These are phyloP conservation scores for Malassezia psittaci DNA, from an alignment of 1,284 basidiomycete species.

Conservation along the genomic window DNA sequence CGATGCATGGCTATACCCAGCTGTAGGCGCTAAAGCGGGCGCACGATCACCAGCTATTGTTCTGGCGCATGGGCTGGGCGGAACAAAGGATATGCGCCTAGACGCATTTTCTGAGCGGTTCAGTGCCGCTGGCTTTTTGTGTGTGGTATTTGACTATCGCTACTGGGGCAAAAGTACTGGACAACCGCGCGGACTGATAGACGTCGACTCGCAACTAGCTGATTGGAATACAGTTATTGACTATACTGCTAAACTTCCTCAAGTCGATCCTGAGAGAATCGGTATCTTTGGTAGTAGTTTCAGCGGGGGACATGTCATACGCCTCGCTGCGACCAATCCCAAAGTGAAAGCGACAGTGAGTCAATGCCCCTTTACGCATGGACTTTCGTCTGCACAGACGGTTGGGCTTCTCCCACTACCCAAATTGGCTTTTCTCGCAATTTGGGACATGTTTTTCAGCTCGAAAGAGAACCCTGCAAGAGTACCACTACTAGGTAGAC, in stretches of 20 bases:
- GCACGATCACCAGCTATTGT: constrained; percentile 20
- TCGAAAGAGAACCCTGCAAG: constrained; percentile 16
- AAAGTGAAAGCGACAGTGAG: constrained; percentile 26
- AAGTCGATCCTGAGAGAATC: constrained; percentile 24
- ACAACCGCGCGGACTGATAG: constrained; percentile 26
- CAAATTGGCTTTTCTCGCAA: constrained; percentile 9
- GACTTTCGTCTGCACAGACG: constrained; percentile 19
- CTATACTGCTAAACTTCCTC: constrained; percentile 16
- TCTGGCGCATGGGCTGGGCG: constrained; percentile 31
- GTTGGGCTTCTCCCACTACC: constrained; percentile 17
- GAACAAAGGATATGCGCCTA: constrained; percentile 26
- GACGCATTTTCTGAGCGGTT: constrained; percentile 24
- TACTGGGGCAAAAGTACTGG: constrained; percentile 23
- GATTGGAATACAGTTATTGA: constrained; percentile 29
- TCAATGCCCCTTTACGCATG: constrained; percentile 39
- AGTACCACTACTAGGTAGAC: constrained; percentile 21
- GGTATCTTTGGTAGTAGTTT: constrained; percentile 34
- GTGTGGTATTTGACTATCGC: constrained; percentile 35
- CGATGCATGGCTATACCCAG: constrained; percentile 25
- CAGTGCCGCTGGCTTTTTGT: constrained; percentile 21
- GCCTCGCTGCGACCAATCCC: constrained; percentile 22
- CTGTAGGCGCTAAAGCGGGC: neutral
- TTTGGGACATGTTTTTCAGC: constrained; percentile 24
- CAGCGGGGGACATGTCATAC: constrained; percentile 36
- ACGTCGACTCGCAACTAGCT: constrained; percentile 22